phyloP scores from a whole-genome alignment of 1,139 yeast species.

The Tardiomyces depauwii region DNA sequence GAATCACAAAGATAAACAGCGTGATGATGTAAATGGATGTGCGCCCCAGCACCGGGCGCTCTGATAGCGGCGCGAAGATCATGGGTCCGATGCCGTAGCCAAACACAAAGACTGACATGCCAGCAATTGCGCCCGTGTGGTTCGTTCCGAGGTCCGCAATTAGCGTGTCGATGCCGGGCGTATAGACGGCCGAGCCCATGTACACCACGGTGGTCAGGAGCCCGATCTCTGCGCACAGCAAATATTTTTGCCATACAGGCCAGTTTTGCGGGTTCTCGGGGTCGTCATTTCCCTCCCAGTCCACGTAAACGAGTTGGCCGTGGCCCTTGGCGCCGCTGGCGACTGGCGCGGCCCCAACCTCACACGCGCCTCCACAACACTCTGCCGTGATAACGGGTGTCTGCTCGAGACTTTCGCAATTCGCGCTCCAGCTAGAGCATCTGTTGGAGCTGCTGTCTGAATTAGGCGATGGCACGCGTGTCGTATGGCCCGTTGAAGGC shows the following conservation, averaged over 20 bases:
- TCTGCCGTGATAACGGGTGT: too few species aligned
- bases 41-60: conserved; percentile 37
- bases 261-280: conserved; percentile 52
- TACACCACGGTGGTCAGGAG: conserved; percentile 43
- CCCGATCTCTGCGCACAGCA: conserved; percentile 32
- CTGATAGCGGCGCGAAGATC: conserved; percentile 40
- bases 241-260: conserved; percentile 30
- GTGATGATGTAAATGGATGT: conserved; percentile 36
- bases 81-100: conserved; percentile 45
- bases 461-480: too few species aligned
- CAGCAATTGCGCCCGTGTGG: conserved; percentile 22
- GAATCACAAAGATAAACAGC: conserved; percentile 38
- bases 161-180: conserved; percentile 41
- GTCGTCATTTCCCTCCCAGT: conserved; percentile 42
- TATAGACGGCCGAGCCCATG: conserved; percentile 50
- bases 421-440: too few species aligned
- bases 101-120: conserved; percentile 39
- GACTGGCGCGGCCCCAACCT: too few species aligned
- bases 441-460: too few species aligned
- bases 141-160: conserved; percentile 31
- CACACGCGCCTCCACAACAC: too few species aligned
- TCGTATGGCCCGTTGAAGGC: too few species aligned
- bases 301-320: conserved; percentile 10
- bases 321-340: too few species aligned
- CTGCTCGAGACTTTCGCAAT: too few species aligned